These are phyloP conservation scores for Russula dissimulans DNA, from an alignment of 768 basidiomycete genomes.

Conservation along the genomic window DNA sequence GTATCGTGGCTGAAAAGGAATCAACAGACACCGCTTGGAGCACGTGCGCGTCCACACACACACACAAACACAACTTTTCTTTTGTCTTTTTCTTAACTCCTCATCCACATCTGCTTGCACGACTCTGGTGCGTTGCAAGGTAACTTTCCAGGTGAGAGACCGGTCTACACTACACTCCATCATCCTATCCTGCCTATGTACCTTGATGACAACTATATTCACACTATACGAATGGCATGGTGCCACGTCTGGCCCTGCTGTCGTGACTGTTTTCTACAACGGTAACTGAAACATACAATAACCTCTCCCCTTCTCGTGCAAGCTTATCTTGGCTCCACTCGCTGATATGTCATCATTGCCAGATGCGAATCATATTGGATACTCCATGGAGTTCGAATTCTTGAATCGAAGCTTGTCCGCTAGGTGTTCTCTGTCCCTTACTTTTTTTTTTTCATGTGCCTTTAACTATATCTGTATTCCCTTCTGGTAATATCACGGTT, in stretches of 20 bases:
- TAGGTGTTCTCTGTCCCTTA: background rate
- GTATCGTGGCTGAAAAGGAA: too few relatives aligned
- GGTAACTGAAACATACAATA: constrained; percentile 58
- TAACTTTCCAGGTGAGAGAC: background rate
- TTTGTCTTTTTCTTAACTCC: too few relatives aligned
- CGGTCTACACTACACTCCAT: background rate
- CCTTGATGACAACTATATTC: constrained; percentile 57
- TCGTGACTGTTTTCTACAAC: constrained; percentile 67
- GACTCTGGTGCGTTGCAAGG: too few relatives aligned
- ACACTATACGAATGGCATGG: constrained; percentile 60
- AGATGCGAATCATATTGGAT: background rate
- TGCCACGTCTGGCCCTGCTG: constrained; percentile 31
- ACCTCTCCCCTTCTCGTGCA: background rate
- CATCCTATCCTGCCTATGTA: constrained; percentile 1
- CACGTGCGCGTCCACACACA: too few relatives aligned
- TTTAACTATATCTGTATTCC: too few relatives aligned
- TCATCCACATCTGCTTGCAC: too few relatives aligned
- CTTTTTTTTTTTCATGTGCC: background rate
- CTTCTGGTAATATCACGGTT: background rate
- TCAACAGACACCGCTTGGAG: too few relatives aligned
- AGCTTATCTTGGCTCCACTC: background rate
- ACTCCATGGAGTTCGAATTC: background rate
- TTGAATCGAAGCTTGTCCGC: background rate
- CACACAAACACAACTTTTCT: too few relatives aligned
- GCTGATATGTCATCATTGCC: background rate